Evolutionary conservation across 2,329 filamentous ascomycete species (phyloP).

Genomic region (Remersonia thermophila): DNA sequence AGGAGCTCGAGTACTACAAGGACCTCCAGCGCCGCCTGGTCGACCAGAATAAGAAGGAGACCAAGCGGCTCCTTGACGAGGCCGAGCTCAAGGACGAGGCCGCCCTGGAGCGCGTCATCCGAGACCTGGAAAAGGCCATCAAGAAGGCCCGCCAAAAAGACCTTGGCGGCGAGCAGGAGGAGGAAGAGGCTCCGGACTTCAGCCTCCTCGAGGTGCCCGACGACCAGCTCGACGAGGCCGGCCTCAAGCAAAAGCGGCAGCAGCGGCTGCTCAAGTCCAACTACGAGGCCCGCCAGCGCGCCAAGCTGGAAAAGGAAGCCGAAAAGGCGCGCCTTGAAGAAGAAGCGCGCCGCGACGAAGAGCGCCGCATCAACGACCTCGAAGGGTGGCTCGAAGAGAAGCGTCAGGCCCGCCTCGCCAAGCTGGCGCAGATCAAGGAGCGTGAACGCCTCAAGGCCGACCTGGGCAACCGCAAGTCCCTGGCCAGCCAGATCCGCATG

Average conservation of each 20-base stretch:
- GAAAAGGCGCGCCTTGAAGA: constrained; percentile 78
- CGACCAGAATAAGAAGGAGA: constrained; percentile 81
- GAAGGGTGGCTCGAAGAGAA: constrained; percentile 80
- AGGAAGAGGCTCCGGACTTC: constrained; percentile 76
- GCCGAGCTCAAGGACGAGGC: constrained; percentile 88
- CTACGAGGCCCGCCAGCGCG: constrained; percentile 81
- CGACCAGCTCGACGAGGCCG: constrained; percentile 83
- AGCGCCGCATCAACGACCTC: constrained; percentile 71
- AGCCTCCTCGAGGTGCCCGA: constrained; percentile 81
- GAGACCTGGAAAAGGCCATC: constrained; percentile 82
- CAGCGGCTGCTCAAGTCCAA: constrained; percentile 91
- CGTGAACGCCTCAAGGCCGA: constrained; percentile 87
- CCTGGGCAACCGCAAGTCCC: constrained; percentile 88
- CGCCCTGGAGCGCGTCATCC: constrained; percentile 71
- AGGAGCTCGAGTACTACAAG: constrained; percentile 89
- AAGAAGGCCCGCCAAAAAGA: constrained; percentile 88
- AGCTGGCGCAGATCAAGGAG: constrained; percentile 79
- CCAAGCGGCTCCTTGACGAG: constrained; percentile 69
- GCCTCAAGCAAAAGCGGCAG: constrained; percentile 81
- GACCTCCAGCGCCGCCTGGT: constrained; percentile 61
- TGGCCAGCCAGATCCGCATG: constrained; percentile 95
- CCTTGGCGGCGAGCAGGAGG: constrained; percentile 67
- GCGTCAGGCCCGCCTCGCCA: constrained; percentile 55
- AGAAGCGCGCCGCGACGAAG: constrained; percentile 70
- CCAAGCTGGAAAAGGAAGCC: constrained; percentile 89